phyloP scores from a whole-genome alignment of 306 rosid species.

The Neltuma alba region DNA sequence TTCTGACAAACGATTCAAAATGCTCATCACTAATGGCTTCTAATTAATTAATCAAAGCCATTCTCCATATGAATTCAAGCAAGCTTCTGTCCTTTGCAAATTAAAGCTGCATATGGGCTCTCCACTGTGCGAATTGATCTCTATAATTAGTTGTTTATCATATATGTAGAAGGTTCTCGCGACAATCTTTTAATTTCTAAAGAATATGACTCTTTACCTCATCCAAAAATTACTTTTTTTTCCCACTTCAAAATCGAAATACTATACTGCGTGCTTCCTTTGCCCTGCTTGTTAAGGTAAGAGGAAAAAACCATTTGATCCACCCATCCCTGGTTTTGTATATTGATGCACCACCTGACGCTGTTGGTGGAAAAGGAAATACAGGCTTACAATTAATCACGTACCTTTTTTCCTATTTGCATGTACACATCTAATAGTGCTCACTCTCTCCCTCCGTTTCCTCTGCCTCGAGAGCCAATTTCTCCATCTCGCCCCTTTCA shows the following conservation, averaged over 20 bases:
- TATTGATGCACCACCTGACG: constrained; percentile 37
- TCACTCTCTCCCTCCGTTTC: constrained; percentile 31
- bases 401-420: not conserved
- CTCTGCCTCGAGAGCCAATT: constrained; percentile 46
- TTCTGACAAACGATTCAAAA: not conserved
- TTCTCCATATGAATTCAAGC: not conserved
- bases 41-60: too few species aligned
- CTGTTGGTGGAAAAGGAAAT: constrained; percentile 4
- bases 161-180: not conserved
- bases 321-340: not conserved
- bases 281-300: constrained; percentile 32
- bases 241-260: constrained; percentile 6
- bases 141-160: not conserved
- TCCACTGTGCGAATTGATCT: not conserved
- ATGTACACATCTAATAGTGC: not conserved
- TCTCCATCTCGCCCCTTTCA: constrained; percentile 29
- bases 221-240: not conserved
- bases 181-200: not conserved
- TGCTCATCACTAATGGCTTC: not conserved
- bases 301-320: constrained; percentile 33
- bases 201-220: not conserved
- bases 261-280: not conserved
- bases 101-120: not conserved
- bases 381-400: not conserved
- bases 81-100: too few species aligned